Evolutionary conservation across 2,329 filamentous ascomycete genomes (phyloP).

Genomic region (Ustilaginoidea virens): DNA sequence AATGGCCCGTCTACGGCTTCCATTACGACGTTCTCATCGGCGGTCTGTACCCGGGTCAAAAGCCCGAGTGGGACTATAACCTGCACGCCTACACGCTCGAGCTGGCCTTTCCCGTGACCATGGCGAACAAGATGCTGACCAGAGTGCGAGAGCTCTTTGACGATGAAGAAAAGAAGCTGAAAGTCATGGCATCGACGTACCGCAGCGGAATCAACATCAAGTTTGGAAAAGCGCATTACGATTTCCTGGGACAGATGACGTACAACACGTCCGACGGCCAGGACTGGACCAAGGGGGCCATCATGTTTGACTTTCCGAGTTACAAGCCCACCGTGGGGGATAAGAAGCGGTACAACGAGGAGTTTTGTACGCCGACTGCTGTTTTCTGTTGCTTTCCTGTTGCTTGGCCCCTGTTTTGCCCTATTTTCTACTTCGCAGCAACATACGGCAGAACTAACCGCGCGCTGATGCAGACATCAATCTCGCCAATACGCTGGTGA

Average conservation of each 20-base stretch:
- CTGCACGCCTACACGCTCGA: constrained; percentile 33
- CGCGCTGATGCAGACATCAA: constrained; percentile 21
- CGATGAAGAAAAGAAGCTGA: constrained; percentile 20
- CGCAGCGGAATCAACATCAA: constrained; percentile 37
- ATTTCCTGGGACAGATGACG: constrained; percentile 33
- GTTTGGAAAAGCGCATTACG: constrained; percentile 31
- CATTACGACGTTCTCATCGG: constrained; percentile 39
- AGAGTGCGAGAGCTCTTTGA: constrained; percentile 25
- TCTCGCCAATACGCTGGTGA: constrained; percentile 28
- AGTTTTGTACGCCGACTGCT: constrained; percentile 32
- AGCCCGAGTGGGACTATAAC: constrained; percentile 33
- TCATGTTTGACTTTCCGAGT: constrained; percentile 38
- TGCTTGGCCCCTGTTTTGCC: no score
- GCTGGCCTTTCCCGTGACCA: constrained; percentile 29
- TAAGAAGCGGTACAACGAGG: constrained; percentile 30
- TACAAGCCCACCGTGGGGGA: constrained; percentile 30
- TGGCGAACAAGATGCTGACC: constrained; percentile 31
- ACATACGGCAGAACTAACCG: no score
- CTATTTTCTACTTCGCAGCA: not conserved
- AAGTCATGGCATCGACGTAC: constrained; percentile 33
- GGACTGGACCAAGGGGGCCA: constrained; percentile 29
- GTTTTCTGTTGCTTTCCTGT: no score
- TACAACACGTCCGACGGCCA: constrained; percentile 29
- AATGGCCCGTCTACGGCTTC: constrained; percentile 36
- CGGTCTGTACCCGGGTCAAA: constrained; percentile 31